Percentiles rank a stretch among this genome's conserved stretches.
Conservation (phyloP, 139 green algal species). For the Zygnema circumcarinatum region DNA sequence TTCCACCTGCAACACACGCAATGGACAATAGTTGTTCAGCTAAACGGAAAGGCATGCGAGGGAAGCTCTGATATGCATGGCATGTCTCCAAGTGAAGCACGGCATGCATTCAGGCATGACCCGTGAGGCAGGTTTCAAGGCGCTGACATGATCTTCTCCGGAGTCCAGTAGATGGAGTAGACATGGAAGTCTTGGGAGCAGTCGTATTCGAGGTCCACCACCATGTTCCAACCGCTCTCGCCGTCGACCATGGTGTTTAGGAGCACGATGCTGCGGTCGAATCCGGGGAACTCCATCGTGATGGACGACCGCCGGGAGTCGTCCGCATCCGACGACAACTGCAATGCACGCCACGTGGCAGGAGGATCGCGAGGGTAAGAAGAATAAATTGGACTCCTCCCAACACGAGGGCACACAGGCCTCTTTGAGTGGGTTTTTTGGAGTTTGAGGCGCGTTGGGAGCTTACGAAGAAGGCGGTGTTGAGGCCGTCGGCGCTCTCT, state of each 20-base stretch:
- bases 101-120: too few relatives aligned
- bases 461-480: constrained; percentile 35
- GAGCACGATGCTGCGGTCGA: constrained; percentile 10
- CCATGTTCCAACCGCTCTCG: not conserved
- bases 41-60: too few relatives aligned
- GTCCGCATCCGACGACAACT: constrained; percentile 11
- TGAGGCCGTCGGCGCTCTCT: not conserved
- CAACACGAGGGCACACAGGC: not conserved
- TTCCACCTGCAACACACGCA: too few relatives aligned
- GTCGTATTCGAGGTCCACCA: constrained; percentile 26
- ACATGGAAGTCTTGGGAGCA: constrained; percentile 31
- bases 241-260: constrained; percentile 15
- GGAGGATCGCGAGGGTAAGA: too few relatives aligned
- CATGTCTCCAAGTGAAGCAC: too few relatives aligned
- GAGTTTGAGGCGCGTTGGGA: not conserved
- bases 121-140: too few relatives aligned
- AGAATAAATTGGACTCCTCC: not conserved
- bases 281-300: constrained; percentile 36
- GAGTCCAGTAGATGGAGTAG: constrained; percentile 16
- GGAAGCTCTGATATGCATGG: too few relatives aligned
- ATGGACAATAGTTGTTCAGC: too few relatives aligned
- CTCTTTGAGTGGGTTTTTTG: not conserved
- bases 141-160: constrained; percentile 26
- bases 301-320: constrained; percentile 31
- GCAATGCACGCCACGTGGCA: too few relatives aligned